Evolutionary conservation across 1,284 basidiomycete species (phyloP).

Genomic region (Marasmius oreades): DNA sequence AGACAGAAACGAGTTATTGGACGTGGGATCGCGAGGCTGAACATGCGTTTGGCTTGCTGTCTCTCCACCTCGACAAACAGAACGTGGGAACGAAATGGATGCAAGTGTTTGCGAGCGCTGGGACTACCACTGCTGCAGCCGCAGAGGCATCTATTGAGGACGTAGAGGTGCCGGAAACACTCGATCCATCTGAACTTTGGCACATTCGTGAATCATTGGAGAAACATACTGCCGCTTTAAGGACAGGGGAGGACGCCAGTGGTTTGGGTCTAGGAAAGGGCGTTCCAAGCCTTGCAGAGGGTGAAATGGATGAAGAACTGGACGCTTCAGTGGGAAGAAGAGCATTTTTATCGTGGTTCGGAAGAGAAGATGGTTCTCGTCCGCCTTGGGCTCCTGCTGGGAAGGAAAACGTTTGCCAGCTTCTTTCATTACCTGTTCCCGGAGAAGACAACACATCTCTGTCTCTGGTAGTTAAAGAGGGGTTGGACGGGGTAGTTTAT

Average conservation of each 20-base stretch:
- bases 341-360: conserved; percentile 63
- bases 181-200: conserved; percentile 81
- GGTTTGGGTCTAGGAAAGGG: conserved; percentile 60
- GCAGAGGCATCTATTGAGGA: conserved; percentile 39
- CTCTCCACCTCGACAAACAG: conserved; percentile 83
- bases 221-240: conserved; percentile 73
- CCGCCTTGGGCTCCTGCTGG: conserved; percentile 35
- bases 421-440: conserved; percentile 65
- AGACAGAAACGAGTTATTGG: conserved; percentile 75
- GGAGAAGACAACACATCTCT: conserved; percentile 38
- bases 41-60: conserved; percentile 62
- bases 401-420: conserved; percentile 40
- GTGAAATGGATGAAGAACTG: conserved; percentile 82
- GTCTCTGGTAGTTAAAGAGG: conserved; percentile 71
- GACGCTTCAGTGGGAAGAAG: conserved; percentile 66
- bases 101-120: conserved; percentile 66
- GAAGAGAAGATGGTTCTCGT: conserved; percentile 38
- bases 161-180: conserved; percentile 82
- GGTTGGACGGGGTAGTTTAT: conserved; percentile 82
- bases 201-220: conserved; percentile 78
- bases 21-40: conserved; percentile 81
- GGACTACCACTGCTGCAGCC: conserved; percentile 23
- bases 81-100: conserved; percentile 82
- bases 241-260: conserved; percentile 52
- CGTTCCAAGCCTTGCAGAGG: conserved; percentile 73